These are phyloP conservation scores for Starmera stellimalicola DNA, from an alignment of 1,139 yeast genomes.

Conservation along the genomic window DNA sequence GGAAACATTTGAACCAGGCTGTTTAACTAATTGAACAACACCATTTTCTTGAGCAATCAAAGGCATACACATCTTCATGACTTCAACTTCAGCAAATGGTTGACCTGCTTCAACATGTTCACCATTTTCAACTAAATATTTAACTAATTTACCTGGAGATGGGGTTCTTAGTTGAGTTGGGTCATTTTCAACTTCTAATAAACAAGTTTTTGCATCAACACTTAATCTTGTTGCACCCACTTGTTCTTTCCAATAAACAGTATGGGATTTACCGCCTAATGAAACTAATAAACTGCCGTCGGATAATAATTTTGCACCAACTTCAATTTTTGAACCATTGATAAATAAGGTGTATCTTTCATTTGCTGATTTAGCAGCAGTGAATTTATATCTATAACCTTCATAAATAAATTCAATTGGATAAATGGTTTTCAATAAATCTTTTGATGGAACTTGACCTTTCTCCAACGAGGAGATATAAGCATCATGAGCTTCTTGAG, in stretches of 20 bases:
- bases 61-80: slow-evolving; percentile 98
- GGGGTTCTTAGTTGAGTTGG: slow-evolving; percentile 98
- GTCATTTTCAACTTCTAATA: slow-evolving; percentile 89
- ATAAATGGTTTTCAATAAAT: slow-evolving; percentile 72
- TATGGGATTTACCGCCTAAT: slow-evolving; percentile 86
- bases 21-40: slow-evolving; percentile 83
- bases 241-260: slow-evolving; percentile 97
- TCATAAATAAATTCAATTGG: slow-evolving; percentile 94
- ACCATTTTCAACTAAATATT: slow-evolving; percentile 89
- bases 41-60: slow-evolving; percentile 90
- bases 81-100: slow-evolving; percentile 96
- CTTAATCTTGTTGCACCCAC: slow-evolving; percentile 93
- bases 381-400: slow-evolving; percentile 85
- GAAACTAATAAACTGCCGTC: slow-evolving; percentile 92
- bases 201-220: slow-evolving; percentile 90
- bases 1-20: slow-evolving; percentile 93
- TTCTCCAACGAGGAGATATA: slow-evolving; percentile 71
- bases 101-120: slow-evolving; percentile 90
- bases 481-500: slow-evolving; percentile 61
- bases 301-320: slow-evolving; percentile 76
- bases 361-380: slow-evolving; percentile 85
- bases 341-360: slow-evolving; percentile 83
- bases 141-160: slow-evolving; percentile 95
- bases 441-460: slow-evolving; percentile 90
- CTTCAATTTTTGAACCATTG: slow-evolving; percentile 85